Conservation (phyloP, 805 yeast genomes). For the Wickerhamia fluorescens region DNA sequence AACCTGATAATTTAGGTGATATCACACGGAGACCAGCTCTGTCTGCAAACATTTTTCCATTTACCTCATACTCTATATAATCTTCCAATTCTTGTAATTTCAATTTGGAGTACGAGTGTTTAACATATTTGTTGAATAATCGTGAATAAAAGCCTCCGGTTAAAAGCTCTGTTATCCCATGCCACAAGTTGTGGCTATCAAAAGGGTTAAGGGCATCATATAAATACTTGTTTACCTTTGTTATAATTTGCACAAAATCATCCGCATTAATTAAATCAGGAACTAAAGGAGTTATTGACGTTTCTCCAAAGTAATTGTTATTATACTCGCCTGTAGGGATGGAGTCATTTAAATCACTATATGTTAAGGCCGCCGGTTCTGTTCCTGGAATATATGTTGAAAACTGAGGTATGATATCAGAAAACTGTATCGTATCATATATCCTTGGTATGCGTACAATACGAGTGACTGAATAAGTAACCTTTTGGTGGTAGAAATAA, state of each 20-base stretch:
- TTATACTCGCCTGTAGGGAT: slow-evolving; percentile 11
- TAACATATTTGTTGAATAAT: slow-evolving; percentile 9
- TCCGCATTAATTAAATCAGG: slow-evolving; percentile 15
- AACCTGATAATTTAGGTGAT: slow-evolving; percentile 48
- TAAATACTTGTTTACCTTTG: slow-evolving; percentile 36
- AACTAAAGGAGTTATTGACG: slow-evolving; percentile 44
- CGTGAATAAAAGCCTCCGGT: slow-evolving; percentile 28
- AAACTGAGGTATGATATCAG: slow-evolving; percentile 48
- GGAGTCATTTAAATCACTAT: no score
- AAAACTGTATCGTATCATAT: slow-evolving; percentile 22
- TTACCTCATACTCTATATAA: slow-evolving; percentile 23
- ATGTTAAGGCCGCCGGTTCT: slow-evolving; percentile 54
- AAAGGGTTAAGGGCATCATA: slow-evolving; percentile 33
- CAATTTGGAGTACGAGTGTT: slow-evolving; percentile 18
- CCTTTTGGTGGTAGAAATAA: slow-evolving; percentile 29
- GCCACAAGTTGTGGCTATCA: slow-evolving; percentile 16
- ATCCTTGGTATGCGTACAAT: slow-evolving; percentile 61
- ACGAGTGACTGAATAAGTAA: slow-evolving; percentile 34
- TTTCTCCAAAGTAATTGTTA: slow-evolving; percentile 42
- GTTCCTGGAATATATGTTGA: slow-evolving; percentile 49
- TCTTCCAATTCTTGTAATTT: slow-evolving; percentile 35
- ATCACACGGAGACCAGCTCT: slow-evolving; percentile 32
- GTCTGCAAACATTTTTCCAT: slow-evolving; percentile 9
- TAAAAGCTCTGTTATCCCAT: slow-evolving; percentile 36
- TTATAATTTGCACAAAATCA: slow-evolving; percentile 38